phyloP scores from a whole-genome alignment of 2,329 filamentous ascomycete species.

The Aspergillus brunneoviolaceus region DNA sequence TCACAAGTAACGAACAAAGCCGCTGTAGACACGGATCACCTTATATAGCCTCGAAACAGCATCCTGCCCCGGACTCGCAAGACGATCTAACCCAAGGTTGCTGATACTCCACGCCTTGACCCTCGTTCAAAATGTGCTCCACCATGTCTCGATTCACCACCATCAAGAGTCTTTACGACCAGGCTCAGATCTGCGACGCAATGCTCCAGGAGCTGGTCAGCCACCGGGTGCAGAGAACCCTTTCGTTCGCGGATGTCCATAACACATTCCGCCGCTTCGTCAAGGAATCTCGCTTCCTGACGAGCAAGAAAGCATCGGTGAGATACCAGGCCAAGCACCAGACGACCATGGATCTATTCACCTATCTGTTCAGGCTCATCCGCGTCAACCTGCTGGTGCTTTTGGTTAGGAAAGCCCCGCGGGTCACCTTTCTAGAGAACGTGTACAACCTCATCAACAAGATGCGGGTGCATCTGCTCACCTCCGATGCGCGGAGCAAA shows the following conservation, averaged over 20 bases:
- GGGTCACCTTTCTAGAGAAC: not conserved
- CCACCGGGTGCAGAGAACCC: not conserved
- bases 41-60: not conserved
- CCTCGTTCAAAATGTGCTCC: not conserved
- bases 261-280: not conserved
- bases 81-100: not conserved
- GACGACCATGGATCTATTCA: not conserved
- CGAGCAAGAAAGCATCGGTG: not conserved
- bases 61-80: not conserved
- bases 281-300: not conserved
- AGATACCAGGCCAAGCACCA: not conserved
- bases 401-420: not conserved
- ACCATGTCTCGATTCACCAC: not conserved
- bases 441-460: not conserved
- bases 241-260: not conserved
- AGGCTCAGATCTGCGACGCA: not conserved
- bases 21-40: not conserved
- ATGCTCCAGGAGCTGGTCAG: not conserved
- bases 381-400: not conserved
- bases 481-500: not conserved
- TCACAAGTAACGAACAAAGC: not conserved
- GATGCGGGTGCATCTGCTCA: not conserved
- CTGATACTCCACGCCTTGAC: not conserved
- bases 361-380: not conserved
- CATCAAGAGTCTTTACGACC: not conserved